Base-by-base conservation (phyloP, 192 early-diverging fungal genomes). In the Endogone sp. region DNA sequence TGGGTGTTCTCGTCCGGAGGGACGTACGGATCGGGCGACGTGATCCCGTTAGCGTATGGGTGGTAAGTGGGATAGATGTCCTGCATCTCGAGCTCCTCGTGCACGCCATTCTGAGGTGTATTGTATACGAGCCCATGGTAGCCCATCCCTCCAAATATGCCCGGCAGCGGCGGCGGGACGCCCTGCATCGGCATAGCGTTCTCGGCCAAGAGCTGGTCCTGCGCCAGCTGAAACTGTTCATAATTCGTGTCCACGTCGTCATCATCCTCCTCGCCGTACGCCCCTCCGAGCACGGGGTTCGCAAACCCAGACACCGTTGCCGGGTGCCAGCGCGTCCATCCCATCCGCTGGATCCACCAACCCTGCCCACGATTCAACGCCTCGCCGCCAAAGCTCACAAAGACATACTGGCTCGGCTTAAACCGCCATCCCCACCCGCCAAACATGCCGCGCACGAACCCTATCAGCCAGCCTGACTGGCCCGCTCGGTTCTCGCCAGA, bases 391-490 rank as follows among this genome's bases (percentile, higher is more conserved):
- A 82, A 66, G 2, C 72, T 67, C n/a, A 82, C 55, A 64, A 82
- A 82, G 2, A 72, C 71, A 58, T 82, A 82, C 73, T 82, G 80
- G 29, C 80, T 77, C 22, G 80, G 66, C 29, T 71, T 65, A 57
- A 71, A 82, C 25, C 24, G 23, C 3, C 37, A 22, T 4, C 63
- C 29, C 22, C 26, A 37, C 16, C 70, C 44, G 11, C 70, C 68
- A 56, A 75, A 75, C 8, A 75, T 21, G 6, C 65, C 60, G 57
- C 73, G 68, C 1, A 44, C 29, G n/a, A 75, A 70, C 60, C 73
- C 73, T 26, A 70, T 67, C 22, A 70, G 73, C 0, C 27, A 32
- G 1, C 57, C 68, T 37, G 73, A 60, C 11, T 70, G 49, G 3
- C 59, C 30, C 13, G 70, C 56, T 0, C 28, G 37, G 16, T 49